Evolutionary conservation across 306 rosid genomes (phyloP).

Genomic region (Prunus salicina): DNA sequence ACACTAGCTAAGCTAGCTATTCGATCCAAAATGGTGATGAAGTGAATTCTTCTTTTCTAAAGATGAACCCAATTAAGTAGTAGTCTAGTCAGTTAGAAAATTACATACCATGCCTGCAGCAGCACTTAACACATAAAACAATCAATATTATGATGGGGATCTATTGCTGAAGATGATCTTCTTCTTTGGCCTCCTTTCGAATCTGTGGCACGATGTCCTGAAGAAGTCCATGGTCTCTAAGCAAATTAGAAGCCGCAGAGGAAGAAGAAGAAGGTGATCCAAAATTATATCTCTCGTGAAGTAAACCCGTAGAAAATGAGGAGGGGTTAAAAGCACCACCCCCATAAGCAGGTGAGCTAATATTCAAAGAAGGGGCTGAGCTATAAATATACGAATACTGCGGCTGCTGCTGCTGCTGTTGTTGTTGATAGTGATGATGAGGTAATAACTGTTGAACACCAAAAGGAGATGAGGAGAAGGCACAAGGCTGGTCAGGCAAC

Average conservation of each 20-base stretch:
- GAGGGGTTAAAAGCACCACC: constrained; percentile 6
- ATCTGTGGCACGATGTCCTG: constrained; percentile 78
- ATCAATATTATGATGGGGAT: not conserved
- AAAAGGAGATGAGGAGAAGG: not conserved
- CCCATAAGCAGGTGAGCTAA: constrained; percentile 1
- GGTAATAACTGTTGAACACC: constrained; percentile 19
- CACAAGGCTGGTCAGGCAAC: constrained; percentile 11
- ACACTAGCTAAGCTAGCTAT: not conserved
- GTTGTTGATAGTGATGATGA: constrained; percentile 26
- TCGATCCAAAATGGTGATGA: constrained; percentile 1
- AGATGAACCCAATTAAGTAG: constrained; percentile 6
- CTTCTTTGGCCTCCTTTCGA: constrained; percentile 36
- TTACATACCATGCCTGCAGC: constrained; percentile 7
- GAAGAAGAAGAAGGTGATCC: constrained; percentile 9
- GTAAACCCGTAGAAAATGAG: constrained; percentile 16
- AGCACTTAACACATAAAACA: constrained; percentile 6
- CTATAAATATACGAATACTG: constrained; percentile 31
- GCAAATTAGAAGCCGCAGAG: constrained; percentile 20
- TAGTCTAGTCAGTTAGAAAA: constrained; percentile 16
- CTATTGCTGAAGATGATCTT: not conserved
- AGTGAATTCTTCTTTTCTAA: not conserved
- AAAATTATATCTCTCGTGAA: constrained; percentile 26
- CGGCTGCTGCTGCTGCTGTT: constrained; percentile 16
- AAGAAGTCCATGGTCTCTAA: constrained; percentile 75
- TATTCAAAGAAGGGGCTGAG: constrained; percentile 34